Percentiles rank a stretch among this genome's conserved stretches.
Evolutionary conservation across 2,329 filamentous ascomycete genomes (phyloP).

Genomic region (Dothistroma septosporum): DNA sequence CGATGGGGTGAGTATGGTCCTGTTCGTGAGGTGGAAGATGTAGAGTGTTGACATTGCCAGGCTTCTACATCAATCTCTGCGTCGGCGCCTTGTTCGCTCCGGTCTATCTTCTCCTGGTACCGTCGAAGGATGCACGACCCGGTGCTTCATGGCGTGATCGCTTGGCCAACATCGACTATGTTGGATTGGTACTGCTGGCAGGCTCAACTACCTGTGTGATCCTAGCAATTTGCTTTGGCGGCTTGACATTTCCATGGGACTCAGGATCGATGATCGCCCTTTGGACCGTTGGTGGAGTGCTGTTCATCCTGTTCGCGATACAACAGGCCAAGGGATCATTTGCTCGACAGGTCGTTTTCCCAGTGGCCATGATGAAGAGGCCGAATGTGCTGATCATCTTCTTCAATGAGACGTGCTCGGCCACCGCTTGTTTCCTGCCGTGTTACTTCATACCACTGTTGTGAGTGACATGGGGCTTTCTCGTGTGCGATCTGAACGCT

Average conservation of each 20-base stretch:
- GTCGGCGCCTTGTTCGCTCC: conserved; percentile 39
- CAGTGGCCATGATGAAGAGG: conserved; percentile 44
- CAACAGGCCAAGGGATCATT: conserved; percentile 40
- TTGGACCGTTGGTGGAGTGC: conserved; percentile 46
- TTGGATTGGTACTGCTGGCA: conserved; percentile 45
- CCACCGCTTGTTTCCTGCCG: conserved; percentile 20
- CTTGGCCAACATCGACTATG: conserved; percentile 40
- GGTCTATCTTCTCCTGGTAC: conserved; percentile 44
- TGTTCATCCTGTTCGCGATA: conserved; percentile 43
- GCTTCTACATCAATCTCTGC: conserved; percentile 45
- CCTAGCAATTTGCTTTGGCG: conserved; percentile 52
- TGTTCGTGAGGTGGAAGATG: no score
- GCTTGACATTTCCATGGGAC: conserved; percentile 48
- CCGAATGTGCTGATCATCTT: conserved; percentile 44
- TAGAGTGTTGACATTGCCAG: no score
- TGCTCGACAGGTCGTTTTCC: conserved; percentile 31
- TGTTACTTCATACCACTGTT: conserved; percentile 53
- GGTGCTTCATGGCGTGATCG: not conserved
- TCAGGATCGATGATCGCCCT: conserved; percentile 44
- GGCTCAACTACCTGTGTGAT: conserved; percentile 43
- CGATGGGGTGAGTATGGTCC: conserved; percentile 25
- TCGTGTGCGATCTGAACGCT: not conserved
- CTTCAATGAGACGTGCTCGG: conserved; percentile 36
- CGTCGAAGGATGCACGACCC: conserved; percentile 24
- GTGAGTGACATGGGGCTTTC: not conserved